Percentiles rank a stretch among this genome's conserved stretches.
Evolutionary conservation across 768 basidiomycete species (phyloP).

Genomic region (Boletus vermiculosoides): DNA sequence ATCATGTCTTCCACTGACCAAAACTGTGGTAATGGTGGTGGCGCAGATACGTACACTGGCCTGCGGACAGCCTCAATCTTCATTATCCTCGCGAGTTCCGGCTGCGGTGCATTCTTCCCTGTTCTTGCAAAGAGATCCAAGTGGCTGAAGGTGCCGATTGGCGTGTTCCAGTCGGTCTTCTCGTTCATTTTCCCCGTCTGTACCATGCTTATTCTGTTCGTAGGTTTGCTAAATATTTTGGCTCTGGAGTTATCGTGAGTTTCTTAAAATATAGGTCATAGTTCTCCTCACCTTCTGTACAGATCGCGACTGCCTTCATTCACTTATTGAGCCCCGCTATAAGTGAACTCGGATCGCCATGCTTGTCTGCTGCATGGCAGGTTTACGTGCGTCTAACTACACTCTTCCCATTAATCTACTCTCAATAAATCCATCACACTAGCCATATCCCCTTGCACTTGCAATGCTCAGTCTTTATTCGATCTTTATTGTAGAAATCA

Average conservation of each 20-base stretch:
- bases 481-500: conserved; percentile 82
- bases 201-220: conserved; percentile 3
- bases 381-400: conserved; percentile 56
- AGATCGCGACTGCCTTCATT: conserved; percentile 91
- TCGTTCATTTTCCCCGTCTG: not conserved
- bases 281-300: conserved; percentile 2
- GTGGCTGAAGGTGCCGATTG: conserved; percentile 38
- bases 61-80: conserved; percentile 75
- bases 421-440: not conserved
- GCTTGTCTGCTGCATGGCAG: conserved; percentile 68
- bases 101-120: conserved; percentile 67
- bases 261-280: not conserved
- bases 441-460: conserved; percentile 84
- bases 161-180: conserved; percentile 65
- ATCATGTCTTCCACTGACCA: conserved; percentile 22
- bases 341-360: conserved; percentile 65
- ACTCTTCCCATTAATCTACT: not conserved
- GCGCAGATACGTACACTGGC: conserved; percentile 44
- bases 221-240: conserved; percentile 88
- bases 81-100: conserved; percentile 63
- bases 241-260: conserved; percentile 82
- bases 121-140: conserved; percentile 54
- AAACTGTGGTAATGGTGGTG: conserved; percentile 53
- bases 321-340: conserved; percentile 78
- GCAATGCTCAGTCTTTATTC: conserved; percentile 77